These are phyloP conservation scores for Pugionium cornutum DNA, from an alignment of 345 rosid genomes.

Conservation along the genomic window DNA sequence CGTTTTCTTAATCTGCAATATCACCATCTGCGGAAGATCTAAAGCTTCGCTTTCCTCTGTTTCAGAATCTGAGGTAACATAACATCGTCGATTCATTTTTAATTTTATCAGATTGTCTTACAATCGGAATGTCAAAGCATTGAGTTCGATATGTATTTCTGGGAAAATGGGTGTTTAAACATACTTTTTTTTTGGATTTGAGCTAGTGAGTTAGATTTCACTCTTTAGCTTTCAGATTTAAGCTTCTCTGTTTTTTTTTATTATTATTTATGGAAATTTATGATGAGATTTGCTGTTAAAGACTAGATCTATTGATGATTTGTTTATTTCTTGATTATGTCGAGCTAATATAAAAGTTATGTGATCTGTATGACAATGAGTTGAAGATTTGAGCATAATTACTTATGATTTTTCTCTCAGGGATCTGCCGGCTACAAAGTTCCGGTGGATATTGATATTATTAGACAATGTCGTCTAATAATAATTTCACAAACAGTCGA, in stretches of 20 bases:
- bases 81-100: not conserved
- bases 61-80: constrained; percentile 33
- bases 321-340: not conserved
- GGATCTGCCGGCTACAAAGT: constrained; percentile 24
- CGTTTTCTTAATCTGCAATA: constrained; percentile 11
- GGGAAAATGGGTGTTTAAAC: not conserved
- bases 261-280: not conserved
- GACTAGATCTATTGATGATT: constrained; percentile 28
- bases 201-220: constrained; percentile 2
- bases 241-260: constrained; percentile 9
- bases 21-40: constrained; percentile 21
- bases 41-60: constrained; percentile 36
- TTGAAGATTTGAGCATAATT: constrained; percentile 16
- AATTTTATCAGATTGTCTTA: not conserved
- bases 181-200: not conserved
- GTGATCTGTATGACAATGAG: not conserved
- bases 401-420: constrained; percentile 41
- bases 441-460: no score
- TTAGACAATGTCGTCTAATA: no score
- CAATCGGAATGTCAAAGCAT: not conserved
- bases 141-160: not conserved
- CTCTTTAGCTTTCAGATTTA: no score
- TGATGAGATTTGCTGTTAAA: not conserved
- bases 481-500: no score
- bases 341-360: not conserved